A percentile compares a stretch with the other conserved stretches of the same genome.
Conservation (phyloP, 2,329 filamentous ascomycete genomes). For the Pseudogymnoascus sp. region DNA sequence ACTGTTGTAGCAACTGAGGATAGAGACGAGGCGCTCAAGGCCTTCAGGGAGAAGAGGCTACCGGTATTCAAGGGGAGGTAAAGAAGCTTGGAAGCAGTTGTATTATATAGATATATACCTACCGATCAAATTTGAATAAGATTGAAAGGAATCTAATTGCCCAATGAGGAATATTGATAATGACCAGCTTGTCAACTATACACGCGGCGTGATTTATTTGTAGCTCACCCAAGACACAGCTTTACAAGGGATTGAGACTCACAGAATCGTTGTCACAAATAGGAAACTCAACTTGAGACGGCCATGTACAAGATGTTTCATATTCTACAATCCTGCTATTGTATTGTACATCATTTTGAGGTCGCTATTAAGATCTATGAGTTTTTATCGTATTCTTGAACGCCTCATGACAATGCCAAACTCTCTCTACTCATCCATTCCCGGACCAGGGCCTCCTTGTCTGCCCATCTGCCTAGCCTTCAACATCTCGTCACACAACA, state of each 20-base stretch:
- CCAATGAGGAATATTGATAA: not conserved
- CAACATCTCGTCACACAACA: slow-evolving; percentile 93
- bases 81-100: slow-evolving; percentile 11
- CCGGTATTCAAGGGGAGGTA: slow-evolving; percentile 56
- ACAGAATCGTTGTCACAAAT: not conserved
- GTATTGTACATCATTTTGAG: slow-evolving; percentile 7
- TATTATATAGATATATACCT: not conserved
- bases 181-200: not conserved
- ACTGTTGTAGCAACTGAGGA: slow-evolving; percentile 78
- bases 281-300: not conserved
- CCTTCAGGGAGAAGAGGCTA: slow-evolving; percentile 72
- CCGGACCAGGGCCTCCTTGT: slow-evolving; percentile 52
- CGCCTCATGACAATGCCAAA: slow-evolving; percentile 7
- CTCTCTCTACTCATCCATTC: slow-evolving; percentile 45
- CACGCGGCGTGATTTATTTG: not conserved
- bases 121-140: not conserved
- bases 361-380: slow-evolving; percentile 8
- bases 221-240: not conserved
- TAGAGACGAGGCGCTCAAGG: slow-evolving; percentile 75
- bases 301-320: slow-evolving; percentile 3
- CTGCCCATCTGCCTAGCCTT: slow-evolving; percentile 94
- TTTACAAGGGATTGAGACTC: not conserved
- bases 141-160: not conserved
- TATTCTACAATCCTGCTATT: slow-evolving; percentile 7
- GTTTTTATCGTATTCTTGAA: slow-evolving; percentile 7